Conservation (phyloP, 352 stramenopile species). For the Salisapilia sapeloensis region DNA sequence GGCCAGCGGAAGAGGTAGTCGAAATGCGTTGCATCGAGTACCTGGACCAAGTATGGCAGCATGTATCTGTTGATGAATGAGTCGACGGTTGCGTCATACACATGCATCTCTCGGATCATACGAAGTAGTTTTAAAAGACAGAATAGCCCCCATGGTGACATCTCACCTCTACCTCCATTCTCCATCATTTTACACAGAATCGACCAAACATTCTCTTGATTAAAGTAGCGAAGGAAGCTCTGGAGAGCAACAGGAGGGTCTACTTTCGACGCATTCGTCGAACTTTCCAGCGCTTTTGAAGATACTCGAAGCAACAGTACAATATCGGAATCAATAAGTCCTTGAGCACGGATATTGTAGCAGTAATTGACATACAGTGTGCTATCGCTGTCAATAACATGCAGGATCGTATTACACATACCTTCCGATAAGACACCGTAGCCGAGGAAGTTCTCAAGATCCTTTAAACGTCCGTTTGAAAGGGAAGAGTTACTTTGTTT, state of each 20-base stretch:
- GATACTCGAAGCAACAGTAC: slow-evolving; percentile 47
- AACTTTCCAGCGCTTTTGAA: slow-evolving; percentile 18
- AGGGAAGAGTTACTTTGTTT: slow-evolving; percentile 1
- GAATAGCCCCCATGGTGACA: slow-evolving; percentile 75
- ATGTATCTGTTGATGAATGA: slow-evolving; percentile 32
- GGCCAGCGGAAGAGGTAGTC: slow-evolving; percentile 53
- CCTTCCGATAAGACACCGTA: slow-evolving; percentile 15
- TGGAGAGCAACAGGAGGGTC: slow-evolving; percentile 7
- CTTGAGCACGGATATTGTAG: slow-evolving; percentile 50
- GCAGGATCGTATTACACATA: slow-evolving; percentile 15
- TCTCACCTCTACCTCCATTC: slow-evolving; percentile 27
- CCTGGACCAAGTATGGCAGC: slow-evolving; percentile 30
- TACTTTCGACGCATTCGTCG: neutral
- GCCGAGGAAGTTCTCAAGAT: slow-evolving; percentile 32
- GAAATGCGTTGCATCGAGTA: slow-evolving; percentile 43
- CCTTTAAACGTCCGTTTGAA: slow-evolving; percentile 9
- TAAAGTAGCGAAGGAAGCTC: slow-evolving; percentile 24
- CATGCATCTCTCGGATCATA: slow-evolving; percentile 50
- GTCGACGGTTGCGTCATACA: slow-evolving; percentile 19
- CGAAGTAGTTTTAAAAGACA: slow-evolving; percentile 70
- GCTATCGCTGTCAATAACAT: neutral
- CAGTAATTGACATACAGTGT: slow-evolving; percentile 39
- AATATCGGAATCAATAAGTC: slow-evolving; percentile 37
- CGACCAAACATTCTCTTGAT: slow-evolving; percentile 24
- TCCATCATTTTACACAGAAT: slow-evolving; percentile 23